Evolutionary conservation across 2,329 filamentous ascomycete species (phyloP).

Genomic region (Fusarium tanahbumbuense): DNA sequence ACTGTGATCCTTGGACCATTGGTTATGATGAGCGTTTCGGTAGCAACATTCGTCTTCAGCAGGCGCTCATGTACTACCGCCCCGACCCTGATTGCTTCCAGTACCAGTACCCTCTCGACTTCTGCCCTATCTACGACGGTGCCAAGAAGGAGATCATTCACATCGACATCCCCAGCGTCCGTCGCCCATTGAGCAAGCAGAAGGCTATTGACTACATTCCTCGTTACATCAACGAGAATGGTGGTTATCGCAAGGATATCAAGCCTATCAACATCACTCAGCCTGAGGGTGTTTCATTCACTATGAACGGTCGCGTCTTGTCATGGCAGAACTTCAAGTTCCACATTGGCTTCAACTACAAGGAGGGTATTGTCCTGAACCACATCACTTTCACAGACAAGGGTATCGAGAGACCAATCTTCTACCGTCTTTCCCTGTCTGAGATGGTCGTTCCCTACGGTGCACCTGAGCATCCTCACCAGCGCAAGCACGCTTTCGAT

Average conservation of each 20-base stretch:
- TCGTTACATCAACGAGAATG: slow-evolving; percentile 75
- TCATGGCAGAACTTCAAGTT: slow-evolving; percentile 95
- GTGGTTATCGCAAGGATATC: slow-evolving; percentile 80
- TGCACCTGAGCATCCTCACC: slow-evolving; percentile 82
- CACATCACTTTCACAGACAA: slow-evolving; percentile 93
- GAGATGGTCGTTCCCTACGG: slow-evolving; percentile 96
- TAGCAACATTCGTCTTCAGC: slow-evolving; percentile 81
- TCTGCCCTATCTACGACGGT: slow-evolving; percentile 90
- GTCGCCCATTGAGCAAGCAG: slow-evolving; percentile 78
- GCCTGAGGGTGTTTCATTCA: slow-evolving; percentile 89
- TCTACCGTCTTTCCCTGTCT: slow-evolving; percentile 88
- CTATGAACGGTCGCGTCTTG: slow-evolving; percentile 74
- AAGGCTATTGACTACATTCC: slow-evolving; percentile 84
- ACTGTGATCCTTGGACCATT: slow-evolving; percentile 97
- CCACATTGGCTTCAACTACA: slow-evolving; percentile 94
- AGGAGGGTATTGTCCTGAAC: slow-evolving; percentile 89
- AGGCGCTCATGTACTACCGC: slow-evolving; percentile 95
- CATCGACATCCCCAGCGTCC: slow-evolving; percentile 84
- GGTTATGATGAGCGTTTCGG: slow-evolving; percentile 93
- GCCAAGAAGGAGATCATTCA: slow-evolving; percentile 82
- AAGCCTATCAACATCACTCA: slow-evolving; percentile 92
- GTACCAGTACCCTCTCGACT: slow-evolving; percentile 92
- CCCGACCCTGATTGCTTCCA: slow-evolving; percentile 87
- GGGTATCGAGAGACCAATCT: slow-evolving; percentile 78
- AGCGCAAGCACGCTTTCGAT: slow-evolving; percentile 85